Base-by-base conservation (phyloP, 2,329 filamentous ascomycete species). In the Xylaria sp. region DNA sequence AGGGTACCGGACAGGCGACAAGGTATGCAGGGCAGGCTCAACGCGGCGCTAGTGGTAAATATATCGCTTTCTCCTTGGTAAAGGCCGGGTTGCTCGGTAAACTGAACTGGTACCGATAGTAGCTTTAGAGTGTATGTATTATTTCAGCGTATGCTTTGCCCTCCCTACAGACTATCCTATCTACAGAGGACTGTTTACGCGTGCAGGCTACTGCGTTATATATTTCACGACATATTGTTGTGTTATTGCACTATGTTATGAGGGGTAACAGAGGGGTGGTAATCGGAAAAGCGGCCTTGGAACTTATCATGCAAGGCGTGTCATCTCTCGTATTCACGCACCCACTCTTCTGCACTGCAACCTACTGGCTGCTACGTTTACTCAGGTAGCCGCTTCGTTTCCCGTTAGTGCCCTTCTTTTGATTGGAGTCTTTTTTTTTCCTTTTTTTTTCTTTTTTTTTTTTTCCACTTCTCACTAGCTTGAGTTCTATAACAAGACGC, bases 241-340 rank as follows among this genome's bases (percentile, higher is more conserved):
- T 31, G 39, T 23, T 41, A 15, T 18, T 41, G 39, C 31, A 33
- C 48, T 55, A 51, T 41, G 18, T 33, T 41, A 60, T 41, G 59
- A n/a, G 63, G 63, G 52, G 43, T 7, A 39, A 15, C 12, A 43
- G 31, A 25, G 39, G 46, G 28, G 43, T 63, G 28, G 28, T 28
- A 28, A 66, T 60, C 64, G 64, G 60, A 49, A 49, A 60, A 64
- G 41, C 60, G 49, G 55, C 41, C 60, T 43, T 12, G 18, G 41
- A 55, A n/a, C 55, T 36, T 43, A 28, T 25, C 28, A 60, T 58
- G 67, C 64, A 64, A 49, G 64, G 64, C 46, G 23, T 57, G 54
- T 65, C 65, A 62, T 64, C 54, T 68, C 68, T 70, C 68, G 68
- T 70, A 70, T 70, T 70, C 68, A 68, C 36, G 56, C 62, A 52